Conservation (phyloP, 2,329 filamentous ascomycete species). For the Aspergillus neoniger region DNA sequence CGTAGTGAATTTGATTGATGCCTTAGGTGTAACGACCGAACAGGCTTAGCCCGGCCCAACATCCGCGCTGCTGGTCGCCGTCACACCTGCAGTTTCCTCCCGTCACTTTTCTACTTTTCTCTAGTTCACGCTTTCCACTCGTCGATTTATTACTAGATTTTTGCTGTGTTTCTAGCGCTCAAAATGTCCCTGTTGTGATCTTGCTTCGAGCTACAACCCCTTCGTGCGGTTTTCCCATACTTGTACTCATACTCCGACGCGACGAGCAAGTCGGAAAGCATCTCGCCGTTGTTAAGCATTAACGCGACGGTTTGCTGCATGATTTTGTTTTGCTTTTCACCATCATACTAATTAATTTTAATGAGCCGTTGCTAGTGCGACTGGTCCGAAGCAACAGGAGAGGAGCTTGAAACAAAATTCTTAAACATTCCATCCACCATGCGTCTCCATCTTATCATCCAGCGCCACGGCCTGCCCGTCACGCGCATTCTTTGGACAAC, state of each 20-base stretch:
- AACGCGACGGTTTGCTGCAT: background rate
- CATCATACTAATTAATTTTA: background rate
- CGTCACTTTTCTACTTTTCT: constrained; percentile 5
- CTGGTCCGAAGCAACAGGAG: background rate
- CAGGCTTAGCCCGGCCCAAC: constrained; percentile 9
- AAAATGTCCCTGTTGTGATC: background rate
- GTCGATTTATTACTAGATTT: background rate
- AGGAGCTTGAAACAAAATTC: background rate
- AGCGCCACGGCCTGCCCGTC: constrained; percentile 72
- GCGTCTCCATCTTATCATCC: constrained; percentile 72
- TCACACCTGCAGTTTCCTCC: constrained; percentile 1
- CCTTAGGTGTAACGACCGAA: constrained; percentile 13
- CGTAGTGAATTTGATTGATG: background rate
- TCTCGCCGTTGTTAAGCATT: background rate
- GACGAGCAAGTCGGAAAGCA: background rate
- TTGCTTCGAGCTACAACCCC: background rate
- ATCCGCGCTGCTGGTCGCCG: background rate
- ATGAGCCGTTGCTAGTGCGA: constrained; percentile 3
- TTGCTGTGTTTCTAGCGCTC: background rate
- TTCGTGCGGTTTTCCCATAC: background rate
- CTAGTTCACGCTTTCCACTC: background rate
- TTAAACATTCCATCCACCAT: constrained; percentile 46
- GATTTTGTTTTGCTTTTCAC: background rate
- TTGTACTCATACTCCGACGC: background rate
- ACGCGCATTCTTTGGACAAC: constrained; percentile 72